phyloP scores from a whole-genome alignment of 306 rosid species.

The Comarum palustre region DNA sequence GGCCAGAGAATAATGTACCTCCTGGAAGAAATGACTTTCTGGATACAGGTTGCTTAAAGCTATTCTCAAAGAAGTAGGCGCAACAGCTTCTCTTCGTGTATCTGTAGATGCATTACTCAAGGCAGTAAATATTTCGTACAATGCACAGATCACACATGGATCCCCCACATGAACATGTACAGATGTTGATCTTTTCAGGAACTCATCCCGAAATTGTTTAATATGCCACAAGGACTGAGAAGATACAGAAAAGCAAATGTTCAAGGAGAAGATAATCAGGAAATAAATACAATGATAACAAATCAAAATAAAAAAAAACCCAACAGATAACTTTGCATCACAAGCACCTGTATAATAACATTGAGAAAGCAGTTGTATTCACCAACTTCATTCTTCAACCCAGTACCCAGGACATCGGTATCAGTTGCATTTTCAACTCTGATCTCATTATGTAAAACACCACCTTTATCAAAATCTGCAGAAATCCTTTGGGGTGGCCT shows the following conservation, averaged over 20 bases:
- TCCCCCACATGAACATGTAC: conserved; percentile 83
- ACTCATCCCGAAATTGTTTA: conserved; percentile 70
- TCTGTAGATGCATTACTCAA: conserved; percentile 63
- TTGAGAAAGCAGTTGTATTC: conserved; percentile 99
- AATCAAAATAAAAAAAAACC: conserved; percentile 20
- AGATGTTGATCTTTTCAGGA: conserved; percentile 66
- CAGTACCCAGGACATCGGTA: conserved; percentile 61
- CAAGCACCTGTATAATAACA: conserved; percentile 85
- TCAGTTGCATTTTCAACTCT: conserved; percentile 31
- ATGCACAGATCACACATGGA: conserved; percentile 95
- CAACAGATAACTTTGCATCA: conserved; percentile 17
- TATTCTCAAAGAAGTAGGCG: conserved; percentile 83
- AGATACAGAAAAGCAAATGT: conserved; percentile 25
- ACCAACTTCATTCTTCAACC: conserved; percentile 96
- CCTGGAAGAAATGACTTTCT: conserved; percentile 80
- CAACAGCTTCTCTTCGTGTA: conserved; percentile 68
- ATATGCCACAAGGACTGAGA: conserved; percentile 94
- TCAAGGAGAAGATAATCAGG: conserved; percentile 28
- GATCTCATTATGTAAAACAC: conserved; percentile 39
- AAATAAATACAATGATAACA: conserved; percentile 10
- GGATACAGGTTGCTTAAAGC: conserved; percentile 95
- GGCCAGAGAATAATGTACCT: conserved; percentile 48
- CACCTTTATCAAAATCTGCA: conserved; percentile 43
- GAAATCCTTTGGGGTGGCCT: conserved; percentile 38
- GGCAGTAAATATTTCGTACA: conserved; percentile 73